Base-by-base conservation (phyloP, 2,329 filamentous ascomycete genomes). In the Cadophora malorum region DNA sequence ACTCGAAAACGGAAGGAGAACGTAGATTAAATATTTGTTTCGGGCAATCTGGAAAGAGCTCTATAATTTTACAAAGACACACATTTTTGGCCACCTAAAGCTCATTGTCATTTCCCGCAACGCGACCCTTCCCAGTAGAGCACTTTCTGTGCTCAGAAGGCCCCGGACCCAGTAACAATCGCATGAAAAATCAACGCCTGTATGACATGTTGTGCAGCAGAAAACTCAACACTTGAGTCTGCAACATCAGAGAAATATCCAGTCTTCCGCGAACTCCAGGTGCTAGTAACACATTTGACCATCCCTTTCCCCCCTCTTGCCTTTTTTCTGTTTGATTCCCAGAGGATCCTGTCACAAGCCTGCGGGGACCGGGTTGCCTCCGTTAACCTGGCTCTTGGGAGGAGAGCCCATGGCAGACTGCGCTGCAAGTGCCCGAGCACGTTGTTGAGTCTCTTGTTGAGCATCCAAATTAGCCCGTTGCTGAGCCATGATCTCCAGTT, bases 401-500 rank as follows among this genome's bases (percentile, higher is more conserved):
- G 74, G 69, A 49, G 74, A 72, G 25, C 69, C 72, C 63, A 75
- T 68, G 31, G 73, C 67, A 25, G 74, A 62, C 65, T 76, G 76
- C 14, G 75, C 73, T 28, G 72, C 72, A 66, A 67, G 74, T 68
- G 45, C 45, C 45, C 76, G 73, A 53, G 76, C 76, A 56, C 75
- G 71, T 56, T 76, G 72, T 50, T 78, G 76, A 16, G 71, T 65
- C 16, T 62, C 65, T 67, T 77, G 77, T 61, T 79, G 78, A 62
- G 74, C 72, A 21, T 76, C 77, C n/a, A 79, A 63, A 59, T 78
- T 76, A 59, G 76, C 77, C 35, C 77, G 73, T 65, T 79, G 77
- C 33, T 77, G 74, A 41, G 80, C 78, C 70, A 80, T 75, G 71
- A 80, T 76, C 52, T 69, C 73, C 28, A 75, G 71, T 58, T 80